phyloP scores from a whole-genome alignment of 371 early-diverging fungal species.

The Saksenaea vasiformis region DNA sequence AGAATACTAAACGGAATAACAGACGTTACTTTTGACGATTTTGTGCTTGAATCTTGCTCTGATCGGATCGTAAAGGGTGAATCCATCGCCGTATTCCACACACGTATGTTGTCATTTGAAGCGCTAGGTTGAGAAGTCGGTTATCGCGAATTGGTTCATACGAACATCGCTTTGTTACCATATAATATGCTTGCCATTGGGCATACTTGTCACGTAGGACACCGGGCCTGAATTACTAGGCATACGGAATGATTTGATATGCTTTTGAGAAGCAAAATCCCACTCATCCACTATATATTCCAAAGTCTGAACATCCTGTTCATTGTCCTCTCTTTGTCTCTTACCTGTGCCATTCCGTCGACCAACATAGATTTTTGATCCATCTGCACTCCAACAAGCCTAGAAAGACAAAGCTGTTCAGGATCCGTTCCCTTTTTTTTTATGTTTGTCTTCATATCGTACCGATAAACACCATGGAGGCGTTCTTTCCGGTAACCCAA shows the following conservation, averaged over 20 bases:
- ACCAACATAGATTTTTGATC: constrained; percentile 73
- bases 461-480: constrained; percentile 93
- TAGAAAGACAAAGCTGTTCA: no score
- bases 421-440: no score
- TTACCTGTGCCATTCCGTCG: constrained; percentile 78
- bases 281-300: constrained; percentile 83
- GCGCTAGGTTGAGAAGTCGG: constrained; percentile 63
- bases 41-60: constrained; percentile 23
- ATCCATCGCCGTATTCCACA: constrained; percentile 75
- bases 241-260: constrained; percentile 74
- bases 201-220: constrained; percentile 72
- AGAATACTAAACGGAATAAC: constrained; percentile 49
- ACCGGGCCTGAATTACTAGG: constrained; percentile 93
- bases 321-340: background rate
- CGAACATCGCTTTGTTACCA: constrained; percentile 59
- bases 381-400: constrained; percentile 89
- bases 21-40: constrained; percentile 25
- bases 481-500: constrained; percentile 65
- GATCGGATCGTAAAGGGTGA: constrained; percentile 40
- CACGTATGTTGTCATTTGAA: constrained; percentile 90
- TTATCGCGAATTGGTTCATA: background rate
- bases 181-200: constrained; percentile 80
- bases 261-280: constrained; percentile 70
- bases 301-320: constrained; percentile 13
- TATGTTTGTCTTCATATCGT: constrained; percentile 14